Evolutionary conservation across 768 basidiomycete species (phyloP), one percentile per base, ranked within the genome.

Genomic region (Tremella fuciformis): DNA sequence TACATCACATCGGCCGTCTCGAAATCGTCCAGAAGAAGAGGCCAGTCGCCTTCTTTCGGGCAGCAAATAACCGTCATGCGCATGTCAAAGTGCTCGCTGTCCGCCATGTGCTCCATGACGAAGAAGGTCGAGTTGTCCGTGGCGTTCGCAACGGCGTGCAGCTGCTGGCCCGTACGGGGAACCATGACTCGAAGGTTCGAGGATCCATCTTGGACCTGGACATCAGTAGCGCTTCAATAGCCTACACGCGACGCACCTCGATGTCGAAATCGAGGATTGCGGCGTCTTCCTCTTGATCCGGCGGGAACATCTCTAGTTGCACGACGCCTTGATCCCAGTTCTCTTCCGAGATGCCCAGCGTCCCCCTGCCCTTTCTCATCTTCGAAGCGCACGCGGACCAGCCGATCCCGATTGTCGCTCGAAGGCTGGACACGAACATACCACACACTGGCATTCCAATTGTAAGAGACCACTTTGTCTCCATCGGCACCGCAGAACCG

Each of bases 11-110:
- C 71, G 34, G 73, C 69, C 16, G 64, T 58, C 59, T 71, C 67
- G 50, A 71, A 71, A 51, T 77, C 76, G 48, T 77, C 76, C 21
- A 64, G 54, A 3, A 74, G 53, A 38, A 77, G 59, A 24, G 76
- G 76, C 76, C 76, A 77, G 3, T 70, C 65, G 1, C 66, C 64
- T 38, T 64, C 60, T 1, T 60, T 62, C 2, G 70, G 67, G 59
- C 76, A 77, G 51, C 76, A 76, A 3, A 76, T 53, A 21, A 74
- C 61, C 21, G 62, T 76, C 58, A 77, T 69, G 51, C 74, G 57
- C 62, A 76, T 66, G 42, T 74, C 71, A 51, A 63, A 74, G 63
- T 57, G 55, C 38, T 38, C 9, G 58, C 47, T n/a, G 49, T 67
- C 42, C 47, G 58, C 13, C 42, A 46, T 21, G 58, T 53, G 26